Conservation (phyloP, 2,329 filamentous ascomycete species). For the Aspergillus thermomutatus region DNA sequence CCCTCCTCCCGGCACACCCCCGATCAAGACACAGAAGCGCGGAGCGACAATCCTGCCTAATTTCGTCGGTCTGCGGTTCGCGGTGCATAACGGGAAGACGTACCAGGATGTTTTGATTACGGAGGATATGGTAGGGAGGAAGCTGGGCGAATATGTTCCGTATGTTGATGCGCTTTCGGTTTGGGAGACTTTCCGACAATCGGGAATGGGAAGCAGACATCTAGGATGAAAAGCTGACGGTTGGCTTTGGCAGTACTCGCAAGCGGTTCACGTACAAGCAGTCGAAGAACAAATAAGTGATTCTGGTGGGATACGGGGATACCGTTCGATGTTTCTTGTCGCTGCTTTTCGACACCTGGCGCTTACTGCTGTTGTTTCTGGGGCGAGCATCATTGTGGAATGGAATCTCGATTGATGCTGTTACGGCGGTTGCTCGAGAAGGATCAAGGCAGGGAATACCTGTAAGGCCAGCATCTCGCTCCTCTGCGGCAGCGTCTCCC, state of each 20-base stretch:
- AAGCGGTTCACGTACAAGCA: conserved; percentile 67
- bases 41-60: conserved; percentile 86
- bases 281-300: conserved; percentile 64
- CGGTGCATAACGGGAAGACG: conserved; percentile 86
- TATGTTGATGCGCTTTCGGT: conserved; percentile 50
- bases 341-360: not conserved
- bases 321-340: not conserved
- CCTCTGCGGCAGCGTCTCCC: not conserved
- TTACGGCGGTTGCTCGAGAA: not conserved
- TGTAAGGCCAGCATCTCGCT: not conserved
- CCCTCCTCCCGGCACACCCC: conserved; percentile 61
- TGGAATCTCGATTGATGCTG: not conserved
- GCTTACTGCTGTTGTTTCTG: not conserved
- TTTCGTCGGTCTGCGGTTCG: conserved; percentile 85
- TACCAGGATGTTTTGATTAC: conserved; percentile 82
- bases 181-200: not conserved
- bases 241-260: conserved; percentile 52
- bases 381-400: not conserved
- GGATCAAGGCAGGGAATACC: not conserved
- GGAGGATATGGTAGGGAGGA: conserved; percentile 95
- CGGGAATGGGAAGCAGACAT: not conserved
- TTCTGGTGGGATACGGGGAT: not conserved
- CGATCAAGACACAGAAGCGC: conserved; percentile 83
- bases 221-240: not conserved
- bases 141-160: conserved; percentile 88